Evolutionary conservation across 768 basidiomycete species (phyloP), one percentile per base, ranked within the genome.

Genomic region (Gautieria morchelliformis): DNA sequence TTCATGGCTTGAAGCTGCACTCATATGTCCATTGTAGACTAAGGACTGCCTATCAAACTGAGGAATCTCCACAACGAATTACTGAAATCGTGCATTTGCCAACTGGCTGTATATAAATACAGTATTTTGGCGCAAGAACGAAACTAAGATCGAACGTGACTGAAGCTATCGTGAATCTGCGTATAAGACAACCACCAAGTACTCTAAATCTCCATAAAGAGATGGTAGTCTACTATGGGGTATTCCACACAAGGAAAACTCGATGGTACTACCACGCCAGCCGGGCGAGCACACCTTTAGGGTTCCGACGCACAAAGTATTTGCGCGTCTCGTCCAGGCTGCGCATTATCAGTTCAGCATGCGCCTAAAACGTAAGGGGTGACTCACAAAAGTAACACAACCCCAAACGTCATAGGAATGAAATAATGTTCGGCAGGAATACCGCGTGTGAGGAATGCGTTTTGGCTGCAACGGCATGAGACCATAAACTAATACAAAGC

Each of bases 401-500:
- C 64, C 30, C 63, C 79, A 62, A 76, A 80, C 22, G 74, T 66
- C 60, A 82, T 67, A 0, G 80, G 80, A 1, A 82, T 68, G 66
- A 82, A 81, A 64, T 78, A 77, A 62, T 74, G 67, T 61, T 78
- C 71, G 17, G 65, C 71, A 2, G 65, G 64, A 60, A 81, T 73
- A 9, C 71, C 71, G 27, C 76, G 69, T 0, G 78, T 82, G 59
- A 74, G 67, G 72, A 83, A 82, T 8, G 75, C 66, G 22, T 67
- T 65, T 65, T 82, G 79, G 70, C 79, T 57, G 41, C 17, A 14
- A 55, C 19, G 4, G 41, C 7, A 35, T 57, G 20, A 57, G 56
- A 11, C 20, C 32, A 71, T 62, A 52, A 74, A 74, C 35, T 60
- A 69, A 66, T 75, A 76, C 65, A 75, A 74, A 59, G 72, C 68